Evolutionary conservation across 257 asterid species (phyloP).

Genomic region (Solanum lycopersicoides): DNA sequence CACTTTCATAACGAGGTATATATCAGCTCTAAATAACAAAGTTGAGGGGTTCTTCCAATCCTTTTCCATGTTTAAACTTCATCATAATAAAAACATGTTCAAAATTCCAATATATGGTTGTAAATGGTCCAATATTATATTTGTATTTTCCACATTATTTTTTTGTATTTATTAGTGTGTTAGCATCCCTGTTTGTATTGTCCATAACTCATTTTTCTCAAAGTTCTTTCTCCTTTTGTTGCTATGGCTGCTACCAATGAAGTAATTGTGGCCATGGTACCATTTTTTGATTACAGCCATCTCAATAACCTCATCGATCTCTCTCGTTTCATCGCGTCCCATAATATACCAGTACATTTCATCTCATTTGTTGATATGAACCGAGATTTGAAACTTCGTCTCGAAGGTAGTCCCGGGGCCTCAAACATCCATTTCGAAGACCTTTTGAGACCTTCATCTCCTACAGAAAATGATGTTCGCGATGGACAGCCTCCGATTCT

Average conservation of each 20-base stretch:
- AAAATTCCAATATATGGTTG: too few relatives aligned
- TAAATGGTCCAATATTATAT: too few relatives aligned
- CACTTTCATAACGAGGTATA: too few relatives aligned
- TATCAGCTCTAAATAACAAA: too few relatives aligned
- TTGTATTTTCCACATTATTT: too few relatives aligned
- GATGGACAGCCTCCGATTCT: neutral
- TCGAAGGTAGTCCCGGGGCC: neutral
- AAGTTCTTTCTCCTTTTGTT: neutral
- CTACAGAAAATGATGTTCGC: neutral
- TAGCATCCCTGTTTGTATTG: too few relatives aligned
- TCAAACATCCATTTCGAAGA: neutral
- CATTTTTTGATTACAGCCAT: neutral
- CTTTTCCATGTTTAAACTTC: too few relatives aligned
- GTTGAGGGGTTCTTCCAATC: too few relatives aligned
- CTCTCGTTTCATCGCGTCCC: neutral
- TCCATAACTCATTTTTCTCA: neutral
- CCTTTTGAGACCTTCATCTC: neutral
- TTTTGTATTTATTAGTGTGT: too few relatives aligned
- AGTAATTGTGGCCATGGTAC: neutral
- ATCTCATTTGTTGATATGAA: neutral
- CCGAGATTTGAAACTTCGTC: neutral
- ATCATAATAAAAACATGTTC: too few relatives aligned
- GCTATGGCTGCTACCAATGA: neutral
- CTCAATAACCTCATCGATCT: neutral
- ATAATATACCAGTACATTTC: neutral